Evolutionary conservation across 176 grass and related monocot species (phyloP), one percentile per base, ranked within the genome.

Genomic region (Avena atlantica): DNA sequence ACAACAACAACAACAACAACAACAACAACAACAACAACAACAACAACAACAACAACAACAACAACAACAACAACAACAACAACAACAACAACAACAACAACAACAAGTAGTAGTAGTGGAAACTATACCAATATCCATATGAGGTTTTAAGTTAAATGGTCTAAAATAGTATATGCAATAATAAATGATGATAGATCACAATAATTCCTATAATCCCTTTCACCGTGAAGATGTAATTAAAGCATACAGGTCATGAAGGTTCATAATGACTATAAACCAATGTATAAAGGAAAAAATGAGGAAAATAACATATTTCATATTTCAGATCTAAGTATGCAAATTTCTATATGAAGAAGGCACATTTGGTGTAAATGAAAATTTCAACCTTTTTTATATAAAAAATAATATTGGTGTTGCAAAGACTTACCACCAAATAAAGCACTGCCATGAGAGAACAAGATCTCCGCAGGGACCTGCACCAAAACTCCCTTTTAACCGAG

Each of bases 401-500:
- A 24, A 13, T 37, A 60, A 53, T 17, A 68, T 0, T 19, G 6
- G 12, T 17, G 52, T 65, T 23, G 70, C 6, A 66, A 83, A 74
- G 19, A 61, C 85, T 89, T 92, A 99, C 94, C 87, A 20, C 97
- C 94, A 93, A 99, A 94, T 60, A 81, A 74, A 94, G 92, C 92
- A 94, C 94, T 94, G 55, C 85, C 80, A 85, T 92, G 92, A 81
- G 94, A 99, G 87, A 93, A 94, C 52, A 94, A 31, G 25, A 98
- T 27, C 76, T 93, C 61, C 25, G 92, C 79, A 87, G 97, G 92
- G 49, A 96, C 84, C 94, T 98, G 31, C 49, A 91, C 23, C 58
- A 76, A 80, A 82, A 29, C 59, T 78, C 4, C 9, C 10, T 4
- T 0, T 78, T 65, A 64, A 79, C 1, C 59, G 72, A 89, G 78